Percentiles rank a stretch among this genome's conserved stretches.
Conservation (phyloP, 306 rosid species). For the Cicer arietinum region DNA sequence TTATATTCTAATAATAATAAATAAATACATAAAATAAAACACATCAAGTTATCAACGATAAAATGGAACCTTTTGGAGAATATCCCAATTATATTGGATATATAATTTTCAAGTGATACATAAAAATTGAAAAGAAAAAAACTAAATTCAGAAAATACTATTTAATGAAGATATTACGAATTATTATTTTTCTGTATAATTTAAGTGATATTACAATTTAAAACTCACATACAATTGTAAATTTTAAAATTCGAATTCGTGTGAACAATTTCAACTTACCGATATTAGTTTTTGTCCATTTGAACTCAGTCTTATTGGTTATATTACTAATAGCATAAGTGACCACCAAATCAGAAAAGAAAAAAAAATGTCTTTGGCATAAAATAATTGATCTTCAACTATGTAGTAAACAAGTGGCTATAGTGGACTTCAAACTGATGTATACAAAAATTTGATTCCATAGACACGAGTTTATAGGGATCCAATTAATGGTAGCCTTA, state of each 20-base stretch:
- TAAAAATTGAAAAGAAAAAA: too few species aligned
- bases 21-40: not conserved
- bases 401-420: constrained; percentile 14
- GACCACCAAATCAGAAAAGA: not conserved
- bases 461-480: not conserved
- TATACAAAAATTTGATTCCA: constrained; percentile 22
- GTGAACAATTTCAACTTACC: too few species aligned
- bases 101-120: not conserved
- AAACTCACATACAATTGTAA: too few species aligned
- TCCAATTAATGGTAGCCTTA: constrained; percentile 22
- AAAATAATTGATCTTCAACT: constrained; percentile 16
- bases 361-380: not conserved
- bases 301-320: too few species aligned
- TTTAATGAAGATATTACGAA: too few species aligned
- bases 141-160: too few species aligned
- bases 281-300: too few species aligned
- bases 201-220: too few species aligned
- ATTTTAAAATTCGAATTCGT: too few species aligned
- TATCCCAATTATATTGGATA: not conserved
- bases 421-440: constrained; percentile 18
- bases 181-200: too few species aligned
- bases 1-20: not conserved
- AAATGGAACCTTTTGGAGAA: not conserved
- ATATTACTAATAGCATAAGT: not conserved
- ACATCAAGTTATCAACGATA: constrained; percentile 17